Evolutionary conservation across 164 flowering plant species (phyloP).

Genomic region (Chimonanthus salicifolius): DNA sequence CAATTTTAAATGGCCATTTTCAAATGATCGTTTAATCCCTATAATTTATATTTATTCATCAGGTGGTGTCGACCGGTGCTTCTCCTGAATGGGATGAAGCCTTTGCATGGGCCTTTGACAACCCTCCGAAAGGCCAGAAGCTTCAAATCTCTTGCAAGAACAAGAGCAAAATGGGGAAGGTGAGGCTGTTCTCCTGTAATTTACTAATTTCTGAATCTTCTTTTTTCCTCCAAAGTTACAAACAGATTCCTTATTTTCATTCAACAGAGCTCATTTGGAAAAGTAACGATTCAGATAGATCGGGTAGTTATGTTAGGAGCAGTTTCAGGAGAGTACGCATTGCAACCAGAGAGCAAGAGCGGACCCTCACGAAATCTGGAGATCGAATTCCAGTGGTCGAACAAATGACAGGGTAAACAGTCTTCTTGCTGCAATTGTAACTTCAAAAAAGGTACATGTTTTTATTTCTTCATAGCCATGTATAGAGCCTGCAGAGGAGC

Average conservation of each 20-base stretch:
- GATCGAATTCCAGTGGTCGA: slow-evolving; percentile 97
- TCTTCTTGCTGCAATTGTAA: slow-evolving; percentile 13
- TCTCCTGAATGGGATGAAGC: slow-evolving; percentile 95
- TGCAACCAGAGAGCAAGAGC: slow-evolving; percentile 83
- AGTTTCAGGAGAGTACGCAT: slow-evolving; percentile 87
- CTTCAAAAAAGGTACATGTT: slow-evolving; percentile 5
- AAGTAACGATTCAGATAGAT: slow-evolving; percentile 95
- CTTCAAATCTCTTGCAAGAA: slow-evolving; percentile 98
- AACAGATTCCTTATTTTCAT: slow-evolving; percentile 5
- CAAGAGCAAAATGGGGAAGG: slow-evolving; percentile 99
- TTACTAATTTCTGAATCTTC: neutral
- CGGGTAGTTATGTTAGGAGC: slow-evolving; percentile 94
- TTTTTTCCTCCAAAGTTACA: neutral
- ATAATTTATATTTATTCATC: slow-evolving; percentile 4
- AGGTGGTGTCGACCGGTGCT: slow-evolving; percentile 93
- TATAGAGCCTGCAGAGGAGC: slow-evolving; percentile 28
- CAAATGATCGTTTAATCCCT: neutral
- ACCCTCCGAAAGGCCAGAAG: slow-evolving; percentile 97
- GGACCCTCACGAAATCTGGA: slow-evolving; percentile 81
- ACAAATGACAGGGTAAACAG: slow-evolving; percentile 34
- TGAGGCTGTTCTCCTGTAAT: slow-evolving; percentile 14
- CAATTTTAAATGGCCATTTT: neutral
- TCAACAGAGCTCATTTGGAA: slow-evolving; percentile 84
- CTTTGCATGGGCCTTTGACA: slow-evolving; percentile 91
- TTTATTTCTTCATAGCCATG: slow-evolving; percentile 12